phyloP scores from a whole-genome alignment of 2,329 filamentous ascomycete genomes.

The Trichoderma endophyticum region DNA sequence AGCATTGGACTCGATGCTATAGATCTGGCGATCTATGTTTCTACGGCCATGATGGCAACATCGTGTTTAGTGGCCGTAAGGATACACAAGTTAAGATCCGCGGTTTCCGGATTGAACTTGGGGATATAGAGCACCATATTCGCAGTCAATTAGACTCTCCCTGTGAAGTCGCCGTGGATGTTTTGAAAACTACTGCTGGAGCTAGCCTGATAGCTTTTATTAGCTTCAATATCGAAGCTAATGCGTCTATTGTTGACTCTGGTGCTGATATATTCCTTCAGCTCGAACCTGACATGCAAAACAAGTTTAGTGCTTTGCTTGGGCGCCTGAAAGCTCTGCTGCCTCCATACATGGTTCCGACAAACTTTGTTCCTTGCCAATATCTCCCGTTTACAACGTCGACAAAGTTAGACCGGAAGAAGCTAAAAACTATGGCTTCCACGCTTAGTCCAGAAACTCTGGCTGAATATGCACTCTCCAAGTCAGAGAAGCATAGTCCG shows the following conservation, averaged over 20 bases:
- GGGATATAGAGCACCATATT: neutral
- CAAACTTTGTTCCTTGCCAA: neutral
- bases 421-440: neutral
- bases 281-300: too few species aligned
- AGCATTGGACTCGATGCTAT: conserved; percentile 30
- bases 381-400: neutral
- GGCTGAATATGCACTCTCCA: neutral
- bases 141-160: neutral
- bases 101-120: neutral
- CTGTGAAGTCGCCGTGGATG: neutral
- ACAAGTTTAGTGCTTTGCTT: neutral
- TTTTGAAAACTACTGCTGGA: neutral
- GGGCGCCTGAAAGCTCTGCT: neutral
- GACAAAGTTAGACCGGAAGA: neutral
- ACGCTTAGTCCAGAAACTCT: neutral
- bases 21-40: conserved; percentile 45
- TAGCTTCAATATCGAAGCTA: too few species aligned
- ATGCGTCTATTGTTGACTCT: too few species aligned
- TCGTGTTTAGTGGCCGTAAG: neutral
- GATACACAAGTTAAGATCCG: conserved; percentile 8
- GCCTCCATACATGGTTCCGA: neutral
- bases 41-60: conserved; percentile 29
- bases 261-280: too few species aligned
- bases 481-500: neutral
- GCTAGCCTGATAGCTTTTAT: neutral